Evolutionary conservation across 495 filamentous ascomycete genomes (phyloP), one percentile per base, ranked within the genome.

Genomic region (Evansstolkia leycettana): DNA sequence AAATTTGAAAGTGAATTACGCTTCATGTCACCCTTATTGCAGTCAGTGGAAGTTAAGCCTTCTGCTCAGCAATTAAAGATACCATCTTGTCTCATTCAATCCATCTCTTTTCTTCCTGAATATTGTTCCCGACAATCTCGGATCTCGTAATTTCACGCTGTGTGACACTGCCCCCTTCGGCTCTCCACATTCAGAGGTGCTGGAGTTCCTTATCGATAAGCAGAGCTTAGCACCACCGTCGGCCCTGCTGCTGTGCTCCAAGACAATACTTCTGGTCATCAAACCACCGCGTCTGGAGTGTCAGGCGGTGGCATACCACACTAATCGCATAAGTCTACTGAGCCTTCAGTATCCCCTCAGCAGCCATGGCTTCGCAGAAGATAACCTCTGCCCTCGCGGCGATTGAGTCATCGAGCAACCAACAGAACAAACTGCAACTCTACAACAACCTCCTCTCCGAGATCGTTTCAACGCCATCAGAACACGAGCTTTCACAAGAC

Each of bases 381-480:
- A 66, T 80, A 9, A 51, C 70, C 33, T 63, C 66, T 37, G 67
- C 71, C 26, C 62, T 80, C 9, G 51, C 65, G 39, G 58, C 59
- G 17, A 67, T 81, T 13, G 65, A 78, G 52, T 61, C 69, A 23
- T 57, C 65, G 5, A 40, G 58, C 20, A 60, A 68, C 25, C 63
- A 72, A 24, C 55, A 57, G 18, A 65, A 69, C 50, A 78, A 76
- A 51, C 55, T 72, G 8, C 55, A 73, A 17, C 67, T 62, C 32
- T 89, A 85, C 73, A 75, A 70, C 38, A 51, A 64, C 23, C 65
- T 92, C 15, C 73, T 94, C 53, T 38, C 58, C 38, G 64, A 71
- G 37, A 78, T 88, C 53, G 60, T 77, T 37, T 52, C 67, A 9
- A 53, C 56, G 37, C 70, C 78, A 5, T 45, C 69, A n/a, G 60